These are phyloP conservation scores for Lentinus tigrinus DNA, from an alignment of 768 basidiomycete species.

Conservation along the genomic window DNA sequence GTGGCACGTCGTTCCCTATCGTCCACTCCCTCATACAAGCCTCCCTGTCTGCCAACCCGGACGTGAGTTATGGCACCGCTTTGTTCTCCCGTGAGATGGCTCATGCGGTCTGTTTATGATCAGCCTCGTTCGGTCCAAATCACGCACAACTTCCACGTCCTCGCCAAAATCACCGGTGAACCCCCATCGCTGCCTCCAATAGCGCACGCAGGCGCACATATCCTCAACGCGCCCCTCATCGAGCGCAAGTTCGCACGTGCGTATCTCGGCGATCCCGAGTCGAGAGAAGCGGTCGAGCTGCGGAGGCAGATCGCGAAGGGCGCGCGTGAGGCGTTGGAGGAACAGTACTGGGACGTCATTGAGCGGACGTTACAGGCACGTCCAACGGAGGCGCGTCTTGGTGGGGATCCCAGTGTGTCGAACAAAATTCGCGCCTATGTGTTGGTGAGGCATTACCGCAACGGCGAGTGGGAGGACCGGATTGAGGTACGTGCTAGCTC, in stretches of 20 bases:
- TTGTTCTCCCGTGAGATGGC: neutral
- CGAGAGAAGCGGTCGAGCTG: constrained; percentile 63
- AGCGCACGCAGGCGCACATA: constrained; percentile 79
- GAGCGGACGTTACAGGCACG: constrained; percentile 80
- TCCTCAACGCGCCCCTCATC: constrained; percentile 74
- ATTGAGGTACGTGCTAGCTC: constrained; percentile 68
- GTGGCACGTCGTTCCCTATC: constrained; percentile 73
- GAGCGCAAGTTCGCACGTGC: constrained; percentile 81
- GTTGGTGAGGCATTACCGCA: constrained; percentile 74
- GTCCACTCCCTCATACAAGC: constrained; percentile 72
- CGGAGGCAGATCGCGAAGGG: constrained; percentile 77
- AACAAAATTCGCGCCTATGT: constrained; percentile 92
- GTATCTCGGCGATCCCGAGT: constrained; percentile 66
- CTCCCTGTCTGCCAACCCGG: constrained; percentile 54
- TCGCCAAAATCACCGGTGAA: constrained; percentile 74
- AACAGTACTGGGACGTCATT: constrained; percentile 83
- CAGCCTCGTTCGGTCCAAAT: constrained; percentile 55
- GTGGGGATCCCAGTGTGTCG: constrained; percentile 85
- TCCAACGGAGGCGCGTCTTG: constrained; percentile 81
- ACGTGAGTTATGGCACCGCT: constrained; percentile 41
- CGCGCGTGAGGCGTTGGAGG: constrained; percentile 78
- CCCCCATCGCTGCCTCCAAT: constrained; percentile 73
- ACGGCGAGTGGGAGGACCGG: constrained; percentile 80
- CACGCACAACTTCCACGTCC: constrained; percentile 68
- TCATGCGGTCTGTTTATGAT: neutral